Evolutionary conservation across 2,329 filamentous ascomycete genomes (phyloP).

Genomic region (Corynespora cassiicola): DNA sequence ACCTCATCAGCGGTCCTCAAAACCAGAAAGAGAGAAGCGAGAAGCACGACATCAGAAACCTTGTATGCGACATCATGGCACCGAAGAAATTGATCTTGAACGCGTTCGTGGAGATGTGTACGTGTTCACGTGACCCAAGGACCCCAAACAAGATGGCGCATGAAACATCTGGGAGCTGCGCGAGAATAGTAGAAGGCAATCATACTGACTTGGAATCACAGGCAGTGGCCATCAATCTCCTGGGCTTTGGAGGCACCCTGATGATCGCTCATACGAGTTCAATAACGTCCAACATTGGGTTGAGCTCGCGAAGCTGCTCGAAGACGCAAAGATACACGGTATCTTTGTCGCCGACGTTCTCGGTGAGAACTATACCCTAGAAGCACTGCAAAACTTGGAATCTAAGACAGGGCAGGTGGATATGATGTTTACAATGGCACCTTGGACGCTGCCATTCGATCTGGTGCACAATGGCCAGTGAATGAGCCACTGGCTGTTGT

Average conservation of each 20-base stretch:
- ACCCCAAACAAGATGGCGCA: too few relatives aligned
- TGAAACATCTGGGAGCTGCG: too few relatives aligned
- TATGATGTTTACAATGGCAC: conserved; percentile 75
- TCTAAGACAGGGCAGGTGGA: conserved; percentile 57
- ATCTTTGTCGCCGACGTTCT: conserved; percentile 56
- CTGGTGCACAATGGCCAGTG: conserved; percentile 74
- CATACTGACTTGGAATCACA: conserved; percentile 11
- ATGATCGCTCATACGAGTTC: conserved; percentile 68
- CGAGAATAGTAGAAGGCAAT: too few relatives aligned
- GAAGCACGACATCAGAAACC: conserved; percentile 22
- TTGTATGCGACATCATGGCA: conserved; percentile 22
- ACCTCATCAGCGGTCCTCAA: conserved; percentile 5
- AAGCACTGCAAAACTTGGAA: neutral
- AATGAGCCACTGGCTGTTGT: conserved; percentile 71
- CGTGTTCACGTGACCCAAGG: conserved; percentile 23
- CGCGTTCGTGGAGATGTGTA: conserved; percentile 52
- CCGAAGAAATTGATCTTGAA: conserved; percentile 50
- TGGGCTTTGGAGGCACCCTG: conserved; percentile 69
- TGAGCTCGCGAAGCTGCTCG: conserved; percentile 45
- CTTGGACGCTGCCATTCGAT: conserved; percentile 65
- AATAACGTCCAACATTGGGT: conserved; percentile 45
- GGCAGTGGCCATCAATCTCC: conserved; percentile 52
- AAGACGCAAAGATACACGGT: conserved; percentile 47
- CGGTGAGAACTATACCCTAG: conserved; percentile 19
- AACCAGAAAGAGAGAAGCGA: conserved; percentile 11